Evolutionary conservation across 2,329 filamentous ascomycete species (phyloP), one percentile per base, ranked within the genome.

Genomic region (Westerdykella sp.): DNA sequence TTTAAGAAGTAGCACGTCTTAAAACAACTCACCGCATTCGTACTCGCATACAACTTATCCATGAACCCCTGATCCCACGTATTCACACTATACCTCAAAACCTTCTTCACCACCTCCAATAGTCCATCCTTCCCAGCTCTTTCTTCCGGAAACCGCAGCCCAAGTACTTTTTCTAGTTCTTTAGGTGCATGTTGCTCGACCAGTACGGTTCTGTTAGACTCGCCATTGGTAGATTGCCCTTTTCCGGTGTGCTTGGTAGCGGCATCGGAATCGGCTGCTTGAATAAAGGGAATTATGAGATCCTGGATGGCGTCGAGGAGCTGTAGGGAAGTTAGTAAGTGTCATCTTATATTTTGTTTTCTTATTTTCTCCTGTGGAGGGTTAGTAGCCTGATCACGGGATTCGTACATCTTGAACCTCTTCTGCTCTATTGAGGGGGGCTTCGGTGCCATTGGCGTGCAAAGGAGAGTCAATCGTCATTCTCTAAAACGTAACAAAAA

Each of bases 11-110:
- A 38, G 34, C 12, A 3, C 11, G 23, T 40, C 22, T 18, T 23
- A 9, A 35, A 37, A 32, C 34, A 34, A 68, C 77, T 47, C 60
- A 84, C 83, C 34, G 91, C 84, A 60, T 93, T 93, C 32, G 87
- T 94, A 51, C 84, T 84, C n/a, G 85, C 81, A 67, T 96, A 97
- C 14, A 97, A 74, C 71, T 98, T 97, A 69, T 96, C 90, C 60
- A 97, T 70, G 68, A 97, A 98, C 10, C 91, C 91, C 68, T 95
- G 90, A 60, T 95, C 86, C 87, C 90, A 97, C n/a, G 91, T 96
- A 69, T 98, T 98, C 60, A 97, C 91, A 59, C 85, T 93, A 67
- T 94, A 89, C 50, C 79, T 76, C 34, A 97, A 74, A 15, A 96
- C 75, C 47, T 81, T 78, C 52, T 81, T 72, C 37, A 95, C 76